phyloP scores from a whole-genome alignment of 2,329 filamentous ascomycete genomes.

The Geosmithia morbida region DNA sequence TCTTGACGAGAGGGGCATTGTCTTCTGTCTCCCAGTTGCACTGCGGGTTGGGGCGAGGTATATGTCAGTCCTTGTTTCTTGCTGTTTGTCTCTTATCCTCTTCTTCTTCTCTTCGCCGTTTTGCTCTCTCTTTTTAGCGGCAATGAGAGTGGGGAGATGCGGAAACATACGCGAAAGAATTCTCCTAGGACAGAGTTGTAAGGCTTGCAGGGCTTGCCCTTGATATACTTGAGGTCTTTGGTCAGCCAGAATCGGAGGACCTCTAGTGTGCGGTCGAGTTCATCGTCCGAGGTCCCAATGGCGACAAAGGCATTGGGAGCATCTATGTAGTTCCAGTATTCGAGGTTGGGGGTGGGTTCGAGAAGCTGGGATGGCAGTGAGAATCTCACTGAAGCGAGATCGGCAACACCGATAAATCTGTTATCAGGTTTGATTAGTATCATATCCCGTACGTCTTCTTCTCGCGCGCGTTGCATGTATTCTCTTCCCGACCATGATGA shows the following conservation, averaged over 20 bases:
- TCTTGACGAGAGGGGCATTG: conserved; percentile 51
- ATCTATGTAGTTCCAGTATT: conserved; percentile 99
- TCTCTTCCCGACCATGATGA: too few relatives aligned
- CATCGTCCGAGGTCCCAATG: conserved; percentile 80
- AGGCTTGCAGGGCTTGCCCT: conserved; percentile 96
- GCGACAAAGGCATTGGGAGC: conserved; percentile 77
- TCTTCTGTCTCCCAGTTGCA: conserved; percentile 94
- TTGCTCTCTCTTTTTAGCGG: too few relatives aligned
- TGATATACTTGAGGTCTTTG: conserved; percentile 97
- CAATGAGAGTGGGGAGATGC: too few relatives aligned
- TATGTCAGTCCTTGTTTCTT: neutral
- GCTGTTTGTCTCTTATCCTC: too few relatives aligned
- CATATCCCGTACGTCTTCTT: too few relatives aligned
- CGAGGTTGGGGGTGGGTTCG: conserved; percentile 90
- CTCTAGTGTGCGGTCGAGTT: conserved; percentile 86
- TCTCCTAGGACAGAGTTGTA: conserved; percentile 96
- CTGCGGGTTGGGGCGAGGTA: too few relatives aligned
- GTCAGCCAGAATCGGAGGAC: conserved; percentile 97
- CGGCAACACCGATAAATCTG: conserved; percentile 90
- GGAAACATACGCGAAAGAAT: conserved; percentile 69
- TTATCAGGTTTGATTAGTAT: neutral
- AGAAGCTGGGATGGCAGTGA: conserved; percentile 90
- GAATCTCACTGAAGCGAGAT: conserved; percentile 92
- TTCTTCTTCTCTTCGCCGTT: too few relatives aligned
- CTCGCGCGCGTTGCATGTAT: neutral